Evolutionary conservation across 1,284 basidiomycete species (phyloP).

Genomic region (Vanrija sp.): DNA sequence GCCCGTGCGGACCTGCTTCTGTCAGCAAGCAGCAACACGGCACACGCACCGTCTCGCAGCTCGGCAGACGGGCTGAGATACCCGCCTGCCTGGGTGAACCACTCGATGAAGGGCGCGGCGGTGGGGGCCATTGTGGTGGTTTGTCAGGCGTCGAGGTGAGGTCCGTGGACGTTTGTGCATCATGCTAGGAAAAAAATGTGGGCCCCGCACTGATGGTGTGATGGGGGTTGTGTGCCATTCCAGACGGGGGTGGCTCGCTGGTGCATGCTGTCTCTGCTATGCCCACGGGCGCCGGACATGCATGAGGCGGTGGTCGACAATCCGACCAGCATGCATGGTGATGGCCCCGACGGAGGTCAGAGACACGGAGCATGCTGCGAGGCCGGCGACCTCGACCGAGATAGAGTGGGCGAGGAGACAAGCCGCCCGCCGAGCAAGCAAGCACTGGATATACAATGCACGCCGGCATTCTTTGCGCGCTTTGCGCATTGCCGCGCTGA

Average conservation of each 20-base stretch:
- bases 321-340: no score
- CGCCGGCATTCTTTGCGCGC: no score
- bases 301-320: no score
- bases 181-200: background rate
- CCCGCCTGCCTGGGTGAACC: constrained; percentile 4
- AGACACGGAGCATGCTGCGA: no score
- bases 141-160: background rate
- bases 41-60: constrained; percentile 42
- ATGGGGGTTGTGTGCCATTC: background rate
- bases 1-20: constrained; percentile 51
- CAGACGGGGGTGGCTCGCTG: no score
- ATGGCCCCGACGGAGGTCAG: no score
- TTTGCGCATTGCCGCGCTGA: background rate
- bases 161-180: background rate
- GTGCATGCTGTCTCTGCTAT: no score
- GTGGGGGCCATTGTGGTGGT: background rate
- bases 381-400: no score
- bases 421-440: no score
- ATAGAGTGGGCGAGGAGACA: no score
- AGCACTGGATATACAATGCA: no score
- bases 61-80: constrained; percentile 13
- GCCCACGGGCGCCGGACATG: no score
- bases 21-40: constrained; percentile 7
- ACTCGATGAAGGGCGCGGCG: background rate
- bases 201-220: background rate